Base-by-base conservation (phyloP, 345 rosid species). In the Pistacia integerrima region DNA sequence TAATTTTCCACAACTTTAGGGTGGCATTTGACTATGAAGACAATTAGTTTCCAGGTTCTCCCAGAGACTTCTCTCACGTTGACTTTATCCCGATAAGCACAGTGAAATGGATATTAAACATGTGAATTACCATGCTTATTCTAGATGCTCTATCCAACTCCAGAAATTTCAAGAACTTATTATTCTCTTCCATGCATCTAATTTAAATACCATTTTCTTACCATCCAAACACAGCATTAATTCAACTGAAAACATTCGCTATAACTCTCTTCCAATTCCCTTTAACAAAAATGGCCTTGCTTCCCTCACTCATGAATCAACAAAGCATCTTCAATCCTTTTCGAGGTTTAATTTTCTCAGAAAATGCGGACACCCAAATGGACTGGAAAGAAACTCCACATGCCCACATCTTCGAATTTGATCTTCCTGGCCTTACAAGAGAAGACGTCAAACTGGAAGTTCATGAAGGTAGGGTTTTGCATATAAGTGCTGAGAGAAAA, bases 331-430 rank as follows among this genome's bases (percentile, higher is more conserved):
- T 63, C 10, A 67, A 70, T 77, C 64, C 75, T 4, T 64, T 64
- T 64, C 12, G 22, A 36, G 67, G 75, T 11, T 56, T 54, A 8
- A 41, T 25, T 9, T 49, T 30, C 20, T 30, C 30, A 10, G 57
- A 38, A 2, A 64, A 51, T 71, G 18, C 46, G 9, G 64, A 55
- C 4, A 10, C 79, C 35, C 80, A 18, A 33, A 74, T 86, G 86
- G 80, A 80, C 76, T 87, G 89, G 89, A 84, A 74, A 76, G 87
- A 87, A 77, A 87, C 89, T 8, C 52, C 74, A 0, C 11, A 77
- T 14, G 81, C 79, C 17, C 89, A 87, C 56, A 14, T 78, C 35
- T 84, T 80, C 74, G 79, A 78, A 18, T 62, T 84, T 1, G 84
- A 84, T 18, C 84, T 86, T 51, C 85, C 89, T 2, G 87, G 89